Evolutionary conservation across 2,329 filamentous ascomycete genomes (phyloP).

Genomic region (Cladophialophora exuberans): DNA sequence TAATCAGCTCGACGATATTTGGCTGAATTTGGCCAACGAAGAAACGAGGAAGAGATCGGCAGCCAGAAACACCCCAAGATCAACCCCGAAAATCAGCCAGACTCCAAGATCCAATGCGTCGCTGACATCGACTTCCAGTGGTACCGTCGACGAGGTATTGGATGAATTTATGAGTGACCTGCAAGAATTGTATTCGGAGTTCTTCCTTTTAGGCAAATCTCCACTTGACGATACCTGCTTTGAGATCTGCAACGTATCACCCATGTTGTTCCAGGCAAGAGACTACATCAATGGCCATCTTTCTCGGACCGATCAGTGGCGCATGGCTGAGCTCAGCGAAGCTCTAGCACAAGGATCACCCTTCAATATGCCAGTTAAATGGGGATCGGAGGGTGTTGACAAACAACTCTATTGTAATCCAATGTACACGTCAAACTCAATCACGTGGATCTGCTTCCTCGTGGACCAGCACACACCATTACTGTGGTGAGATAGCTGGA

Average conservation of each 20-base stretch:
- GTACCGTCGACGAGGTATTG: conserved; percentile 30
- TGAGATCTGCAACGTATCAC: conserved; percentile 38
- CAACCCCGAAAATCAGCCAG: conserved; percentile 12
- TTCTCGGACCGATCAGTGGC: conserved; percentile 29
- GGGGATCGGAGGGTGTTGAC: conserved; percentile 31
- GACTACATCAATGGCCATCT: conserved; percentile 38
- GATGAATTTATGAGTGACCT: conserved; percentile 33
- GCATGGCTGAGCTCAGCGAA: conserved; percentile 28
- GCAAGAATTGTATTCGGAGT: conserved; percentile 36
- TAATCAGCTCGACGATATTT: conserved; percentile 29
- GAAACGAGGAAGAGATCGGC: conserved; percentile 24
- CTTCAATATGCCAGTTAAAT: conserved; percentile 35
- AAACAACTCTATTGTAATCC: conserved; percentile 38
- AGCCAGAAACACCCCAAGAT: conserved; percentile 11
- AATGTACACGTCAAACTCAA: conserved; percentile 31
- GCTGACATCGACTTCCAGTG: conserved; percentile 18
- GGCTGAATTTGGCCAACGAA: conserved; percentile 32
- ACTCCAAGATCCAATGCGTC: conserved; percentile 15
- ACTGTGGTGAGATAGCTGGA: conserved; percentile 27
- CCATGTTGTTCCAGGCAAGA: conserved; percentile 29
- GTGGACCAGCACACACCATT: conserved; percentile 30
- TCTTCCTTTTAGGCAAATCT: conserved; percentile 35
- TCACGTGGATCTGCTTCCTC: conserved; percentile 36
- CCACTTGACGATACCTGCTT: conserved; percentile 34
- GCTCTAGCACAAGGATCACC: conserved; percentile 27